Conservation (phyloP, 176 grass and related monocot species). For the Echinochloa phyllopogon region DNA sequence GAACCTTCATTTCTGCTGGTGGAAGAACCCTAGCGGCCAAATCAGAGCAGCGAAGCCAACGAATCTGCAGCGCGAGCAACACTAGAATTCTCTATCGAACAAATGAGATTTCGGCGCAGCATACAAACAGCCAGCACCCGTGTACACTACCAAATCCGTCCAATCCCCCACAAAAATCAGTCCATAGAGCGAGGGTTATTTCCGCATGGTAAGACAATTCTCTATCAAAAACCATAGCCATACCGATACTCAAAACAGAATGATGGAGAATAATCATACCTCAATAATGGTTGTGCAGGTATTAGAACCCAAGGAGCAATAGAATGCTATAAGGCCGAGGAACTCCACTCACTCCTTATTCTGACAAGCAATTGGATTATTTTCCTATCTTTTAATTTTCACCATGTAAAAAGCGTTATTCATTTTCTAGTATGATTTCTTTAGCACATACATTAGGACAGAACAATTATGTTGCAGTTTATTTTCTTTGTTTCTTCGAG, state of each 20-base stretch:
- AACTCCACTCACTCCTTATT: constrained; percentile 82
- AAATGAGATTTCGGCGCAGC: no score
- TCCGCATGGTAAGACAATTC: background rate
- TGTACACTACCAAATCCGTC: no score
- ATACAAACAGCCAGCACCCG: no score
- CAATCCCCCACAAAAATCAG: no score
- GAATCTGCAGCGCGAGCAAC: no score
- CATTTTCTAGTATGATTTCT: background rate
- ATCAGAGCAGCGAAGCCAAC: no score
- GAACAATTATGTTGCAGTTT: background rate
- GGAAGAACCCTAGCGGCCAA: no score
- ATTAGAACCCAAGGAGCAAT: constrained; percentile 72
- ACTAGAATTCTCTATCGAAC: no score
- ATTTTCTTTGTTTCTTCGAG: background rate
- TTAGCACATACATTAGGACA: background rate
- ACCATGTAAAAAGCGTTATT: background rate
- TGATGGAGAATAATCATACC: no score
- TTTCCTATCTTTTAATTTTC: background rate
- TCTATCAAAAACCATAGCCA: background rate
- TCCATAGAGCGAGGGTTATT: background rate
- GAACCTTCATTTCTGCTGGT: no score
- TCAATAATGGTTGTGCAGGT: constrained; percentile 74
- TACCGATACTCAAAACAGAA: background rate
- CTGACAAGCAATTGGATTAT: constrained; percentile 38
- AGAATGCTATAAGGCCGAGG: constrained; percentile 73